Evolutionary conservation across 495 filamentous ascomycete species (phyloP).

Genomic region (Hypoxylon intermedium): DNA sequence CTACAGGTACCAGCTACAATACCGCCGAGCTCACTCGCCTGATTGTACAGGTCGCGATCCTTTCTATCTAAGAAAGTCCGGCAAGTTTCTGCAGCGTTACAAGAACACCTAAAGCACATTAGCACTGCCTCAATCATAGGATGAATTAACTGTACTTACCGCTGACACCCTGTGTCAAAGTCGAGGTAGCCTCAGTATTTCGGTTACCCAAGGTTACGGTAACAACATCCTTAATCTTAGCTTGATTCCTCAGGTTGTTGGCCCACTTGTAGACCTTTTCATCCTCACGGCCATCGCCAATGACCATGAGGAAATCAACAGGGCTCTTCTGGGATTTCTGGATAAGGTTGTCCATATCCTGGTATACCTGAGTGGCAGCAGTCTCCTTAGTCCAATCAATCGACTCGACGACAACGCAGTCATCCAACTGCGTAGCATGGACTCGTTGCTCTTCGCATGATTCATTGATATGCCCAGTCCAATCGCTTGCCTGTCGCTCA

Average conservation of each 20-base stretch:
- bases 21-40: slow-evolving; percentile 3
- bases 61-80: slow-evolving; percentile 39
- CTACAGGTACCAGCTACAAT: slow-evolving; percentile 8
- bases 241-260: slow-evolving; percentile 67
- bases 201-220: slow-evolving; percentile 84
- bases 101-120: slow-evolving; percentile 48
- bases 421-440: slow-evolving; percentile 80
- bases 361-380: slow-evolving; percentile 74
- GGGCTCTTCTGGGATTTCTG: slow-evolving; percentile 55
- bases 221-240: slow-evolving; percentile 68
- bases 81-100: slow-evolving; percentile 56
- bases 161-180: slow-evolving; percentile 87
- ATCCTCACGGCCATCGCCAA: slow-evolving; percentile 89
- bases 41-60: slow-evolving; percentile 6
- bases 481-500: slow-evolving; percentile 79
- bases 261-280: slow-evolving; percentile 94
- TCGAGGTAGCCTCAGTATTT: slow-evolving; percentile 85
- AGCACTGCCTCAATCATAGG: slow-evolving; percentile 10
- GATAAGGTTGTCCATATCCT: slow-evolving; percentile 56
- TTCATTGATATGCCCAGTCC: slow-evolving; percentile 91
- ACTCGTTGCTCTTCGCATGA: slow-evolving; percentile 82
- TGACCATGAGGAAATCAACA: slow-evolving; percentile 81
- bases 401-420: slow-evolving; percentile 79
- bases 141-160: slow-evolving; percentile 59
- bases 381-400: slow-evolving; percentile 83